Percentiles rank a stretch among this genome's conserved stretches.
phyloP scores from a whole-genome alignment of 139 green algal species.

The Chlorella sp. region DNA sequence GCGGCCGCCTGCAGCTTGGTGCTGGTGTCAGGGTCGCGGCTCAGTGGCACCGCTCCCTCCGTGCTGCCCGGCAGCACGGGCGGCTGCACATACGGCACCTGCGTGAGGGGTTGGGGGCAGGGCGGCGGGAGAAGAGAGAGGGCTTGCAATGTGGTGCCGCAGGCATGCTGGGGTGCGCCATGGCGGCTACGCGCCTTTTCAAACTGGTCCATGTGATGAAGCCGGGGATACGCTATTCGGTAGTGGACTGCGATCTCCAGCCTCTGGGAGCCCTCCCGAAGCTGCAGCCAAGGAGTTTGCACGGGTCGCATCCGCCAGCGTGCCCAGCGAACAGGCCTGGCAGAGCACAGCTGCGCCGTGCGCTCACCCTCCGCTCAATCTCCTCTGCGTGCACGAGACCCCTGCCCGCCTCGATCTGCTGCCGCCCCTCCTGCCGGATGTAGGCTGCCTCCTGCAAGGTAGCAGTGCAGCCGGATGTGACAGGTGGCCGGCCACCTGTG shows the following conservation, averaged over 20 bases:
- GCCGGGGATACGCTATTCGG: constrained; percentile 19
- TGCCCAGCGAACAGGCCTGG: neutral
- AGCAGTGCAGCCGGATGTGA: neutral
- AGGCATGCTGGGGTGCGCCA: neutral
- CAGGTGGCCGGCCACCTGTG: neutral
- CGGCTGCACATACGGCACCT: constrained; percentile 4
- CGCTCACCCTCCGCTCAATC: neutral
- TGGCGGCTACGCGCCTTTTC: neutral
- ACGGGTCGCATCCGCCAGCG: neutral
- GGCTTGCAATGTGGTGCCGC: neutral
- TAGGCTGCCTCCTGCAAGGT: constrained; percentile 8
- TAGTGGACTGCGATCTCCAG: constrained; percentile 24
- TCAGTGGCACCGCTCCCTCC: neutral
- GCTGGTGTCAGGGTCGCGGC: neutral
- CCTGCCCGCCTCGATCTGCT: constrained; percentile 8
- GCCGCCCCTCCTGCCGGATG: constrained; percentile 6
- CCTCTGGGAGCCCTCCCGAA: constrained; percentile 20
- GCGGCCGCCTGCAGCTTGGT: neutral
- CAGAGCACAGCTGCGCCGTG: neutral
- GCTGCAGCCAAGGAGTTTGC: neutral
- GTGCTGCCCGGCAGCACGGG: neutral
- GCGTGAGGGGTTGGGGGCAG: neutral
- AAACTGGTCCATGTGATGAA: constrained; percentile 21
- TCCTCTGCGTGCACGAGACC: neutral
- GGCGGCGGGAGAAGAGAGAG: too few species aligned